Base-by-base conservation (phyloP, 2,329 filamentous ascomycete species). In the Ophiostoma angusticollis region DNA sequence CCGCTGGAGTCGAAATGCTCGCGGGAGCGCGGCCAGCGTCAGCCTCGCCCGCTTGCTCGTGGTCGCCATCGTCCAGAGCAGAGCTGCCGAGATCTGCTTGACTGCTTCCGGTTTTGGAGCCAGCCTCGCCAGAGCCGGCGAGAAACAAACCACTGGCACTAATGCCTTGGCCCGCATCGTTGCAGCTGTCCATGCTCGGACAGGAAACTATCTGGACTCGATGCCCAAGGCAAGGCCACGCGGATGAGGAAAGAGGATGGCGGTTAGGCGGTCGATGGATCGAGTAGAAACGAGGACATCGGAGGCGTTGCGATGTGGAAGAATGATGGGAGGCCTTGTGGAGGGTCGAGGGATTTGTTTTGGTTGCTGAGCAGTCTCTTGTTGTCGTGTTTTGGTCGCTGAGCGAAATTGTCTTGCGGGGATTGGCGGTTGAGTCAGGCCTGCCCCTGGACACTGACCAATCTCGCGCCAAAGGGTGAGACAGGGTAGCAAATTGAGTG, bases 1-100 rank as follows among this genome's bases (percentile, higher is more conserved):
- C 51, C 5, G 39, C n/a, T 4, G 39, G 14, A 16, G 40, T 16
- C 27, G 42, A 17, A 9, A 31, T 16, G 22, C 14, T 22, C 6
- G 29, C 5, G 8, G 17, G n/a, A 24, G 11, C 18, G 12, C 19
- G 18, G 29, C 31, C 24, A 18, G 33, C 38, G 29, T 42, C 43
- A 6, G 37, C 22, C 19, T 40, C 44, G 1, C 27, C 41, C 9
- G 31, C 30, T 9, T 36, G 23, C n/a, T 40, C 27, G 31, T 39
- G 13, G 19, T 59, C 47, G 40, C 50, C 52, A 14, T 53, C 43
- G 24, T 58, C 56, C 41, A 37, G 37, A 18, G 35, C 42, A 9
- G 23, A 40, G 19, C 40, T 16, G 22, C 27, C 9, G n/a, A 28
- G n/a, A n/a, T n/a, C n/a, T n/a, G n/a, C n/a, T n/a, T n/a, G n/a